Evolutionary conservation across 116 monocot genomes (phyloP), one percentile per base, ranked within the genome.

Genomic region (Thalassia testudinum): DNA sequence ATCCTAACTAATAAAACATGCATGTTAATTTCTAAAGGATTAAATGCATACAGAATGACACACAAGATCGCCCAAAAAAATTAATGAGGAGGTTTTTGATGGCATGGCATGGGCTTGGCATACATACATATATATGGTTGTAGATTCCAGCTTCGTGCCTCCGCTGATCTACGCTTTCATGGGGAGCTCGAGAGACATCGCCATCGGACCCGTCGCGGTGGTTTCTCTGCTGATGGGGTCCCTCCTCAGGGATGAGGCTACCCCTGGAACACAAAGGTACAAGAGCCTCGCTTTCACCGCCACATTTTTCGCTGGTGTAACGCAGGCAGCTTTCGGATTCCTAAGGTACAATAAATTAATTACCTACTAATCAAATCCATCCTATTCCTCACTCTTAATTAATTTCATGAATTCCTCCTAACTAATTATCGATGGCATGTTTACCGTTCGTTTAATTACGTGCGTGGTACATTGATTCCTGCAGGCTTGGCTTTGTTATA

Each of bases 181-280:
- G 95, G 95, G 95, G 12, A 95, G 88, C 57, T 88, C 95, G 28
- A 81, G 81, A 54, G 84, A 95, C 43, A 81, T 95, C 27, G 95
- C 95, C 1, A 88, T 95, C 43, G 95, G 95, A 24, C 95, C 95
- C 7, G 88, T 95, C 2, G 95, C 95, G 17, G 95, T 88, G 17
- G 88, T 95, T 0, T 95, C 88, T 17, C 78, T 95, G 21, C 58
- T 95, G 49, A 63, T 95, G 18, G 95, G 85, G 2, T 73, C 62
- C 21, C 80, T 81, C 53, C 67, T 88, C 27, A 65, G 65, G 37
- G 44, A 74, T 16, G 95, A 95, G 65, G 1, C 76, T 50, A 76
- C 87, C 59, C 76, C 81, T 1, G 37, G 19, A 0, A 64, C 43
- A 25, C 63, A 48, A 1, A 76, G 60, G 12, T 95, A 95, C 61